These are phyloP conservation scores for Populus tomentosa DNA, from an alignment of 441 rosid species.

Conservation along the genomic window DNA sequence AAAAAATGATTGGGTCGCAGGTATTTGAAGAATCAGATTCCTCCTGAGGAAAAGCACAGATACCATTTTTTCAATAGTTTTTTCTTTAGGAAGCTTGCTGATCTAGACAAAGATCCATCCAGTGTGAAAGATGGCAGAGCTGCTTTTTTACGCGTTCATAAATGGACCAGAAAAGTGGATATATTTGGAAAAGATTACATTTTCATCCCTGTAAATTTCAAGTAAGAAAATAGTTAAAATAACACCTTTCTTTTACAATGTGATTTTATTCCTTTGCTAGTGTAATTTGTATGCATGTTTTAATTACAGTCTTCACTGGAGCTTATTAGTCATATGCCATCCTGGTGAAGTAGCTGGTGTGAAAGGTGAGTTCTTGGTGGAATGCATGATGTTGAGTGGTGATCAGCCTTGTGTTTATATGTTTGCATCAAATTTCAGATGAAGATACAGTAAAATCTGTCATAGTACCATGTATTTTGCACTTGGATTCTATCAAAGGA, in stretches of 20 bases:
- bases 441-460: constrained; percentile 32
- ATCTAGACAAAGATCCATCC: constrained; percentile 75
- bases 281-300: constrained; percentile 4
- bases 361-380: constrained; percentile 37
- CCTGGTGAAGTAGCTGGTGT: constrained; percentile 59
- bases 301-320: constrained; percentile 79
- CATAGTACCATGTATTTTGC: constrained; percentile 75
- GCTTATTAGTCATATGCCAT: constrained; percentile 80
- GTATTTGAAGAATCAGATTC: constrained; percentile 68
- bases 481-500: constrained; percentile 90
- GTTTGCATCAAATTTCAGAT: constrained; percentile 35
- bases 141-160: constrained; percentile 88
- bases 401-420: constrained; percentile 1
- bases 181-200: constrained; percentile 85
- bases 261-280: constrained; percentile 20
- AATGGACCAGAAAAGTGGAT: constrained; percentile 94
- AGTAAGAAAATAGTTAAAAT: constrained; percentile 36
- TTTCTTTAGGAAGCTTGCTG: constrained; percentile 96
- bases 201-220: constrained; percentile 93
- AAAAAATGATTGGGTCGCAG: constrained; percentile 31
- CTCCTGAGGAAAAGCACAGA: constrained; percentile 48
- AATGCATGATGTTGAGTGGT: constrained; percentile 9
- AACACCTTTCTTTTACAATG: background rate
- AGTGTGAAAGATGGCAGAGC: constrained; percentile 65
- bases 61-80: constrained; percentile 94